Evolutionary conservation across 306 rosid genomes (phyloP).

Genomic region (Urtica urens): DNA sequence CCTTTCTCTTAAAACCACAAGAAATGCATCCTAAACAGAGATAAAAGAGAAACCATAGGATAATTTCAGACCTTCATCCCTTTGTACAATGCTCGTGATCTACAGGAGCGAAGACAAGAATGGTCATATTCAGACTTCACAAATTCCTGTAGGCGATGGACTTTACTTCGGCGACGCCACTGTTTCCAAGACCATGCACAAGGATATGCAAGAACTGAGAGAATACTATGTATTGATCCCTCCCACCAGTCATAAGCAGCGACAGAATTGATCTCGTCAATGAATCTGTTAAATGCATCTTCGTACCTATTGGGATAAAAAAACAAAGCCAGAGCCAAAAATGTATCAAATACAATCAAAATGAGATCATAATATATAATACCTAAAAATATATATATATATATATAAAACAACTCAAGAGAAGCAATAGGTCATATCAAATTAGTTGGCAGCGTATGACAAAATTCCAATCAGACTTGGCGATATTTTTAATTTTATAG

Average conservation of each 20-base stretch:
- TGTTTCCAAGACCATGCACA: slow-evolving; percentile 99
- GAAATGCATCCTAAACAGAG: not conserved
- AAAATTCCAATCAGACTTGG: too few relatives aligned
- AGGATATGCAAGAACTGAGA: slow-evolving; percentile 86
- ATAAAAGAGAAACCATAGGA: not conserved
- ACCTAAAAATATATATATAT: too few relatives aligned
- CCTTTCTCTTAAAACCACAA: not conserved
- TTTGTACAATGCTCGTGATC: slow-evolving; percentile 95
- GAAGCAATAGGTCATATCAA: too few relatives aligned
- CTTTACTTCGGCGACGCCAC: slow-evolving; percentile 81
- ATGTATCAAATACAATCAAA: too few relatives aligned
- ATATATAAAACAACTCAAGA: too few relatives aligned
- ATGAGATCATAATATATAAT: too few relatives aligned
- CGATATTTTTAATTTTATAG: too few relatives aligned
- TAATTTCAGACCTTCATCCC: slow-evolving; percentile 76
- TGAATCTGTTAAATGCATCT: slow-evolving; percentile 93
- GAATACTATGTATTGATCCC: slow-evolving; percentile 93
- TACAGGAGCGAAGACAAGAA: slow-evolving; percentile 90
- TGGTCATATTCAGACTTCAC: slow-evolving; percentile 95
- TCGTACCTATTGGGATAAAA: slow-evolving; percentile 56
- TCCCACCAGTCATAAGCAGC: slow-evolving; percentile 99
- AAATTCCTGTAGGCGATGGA: slow-evolving; percentile 85
- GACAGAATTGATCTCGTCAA: slow-evolving; percentile 86
- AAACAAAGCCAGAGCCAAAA: slow-evolving; percentile 8
- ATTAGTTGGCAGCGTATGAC: too few relatives aligned